Base-by-base conservation (phyloP, 1,284 basidiomycete genomes). In the Stereum hirsutum region DNA sequence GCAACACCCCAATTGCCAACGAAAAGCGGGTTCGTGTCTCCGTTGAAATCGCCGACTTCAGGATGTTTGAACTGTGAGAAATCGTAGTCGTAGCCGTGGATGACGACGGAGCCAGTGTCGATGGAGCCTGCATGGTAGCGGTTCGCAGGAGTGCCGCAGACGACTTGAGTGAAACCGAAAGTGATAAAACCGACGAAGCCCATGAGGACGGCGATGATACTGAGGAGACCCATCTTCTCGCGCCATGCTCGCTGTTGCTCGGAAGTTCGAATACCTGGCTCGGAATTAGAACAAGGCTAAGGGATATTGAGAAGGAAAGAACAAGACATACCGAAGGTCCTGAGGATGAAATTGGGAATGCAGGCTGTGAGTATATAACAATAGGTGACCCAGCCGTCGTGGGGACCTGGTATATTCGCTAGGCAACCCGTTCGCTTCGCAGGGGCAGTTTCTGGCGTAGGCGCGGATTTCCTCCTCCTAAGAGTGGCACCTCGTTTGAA, bases 211-310 rank as follows among this genome's bases (percentile, higher is more conserved):
- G 78, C 59, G 54, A 96, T 90, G 62, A 98, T 75, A 50, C 72
- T 69, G 45, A 99, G 69, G 25, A 99, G 76, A 27, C 95, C 95
- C 64, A 98, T 94, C 72, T 99, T 99, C 66, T 99, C 95, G 49
- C 96, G 76, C 90, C 94, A 99, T 33, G 95, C 95, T 43, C 92
- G 81, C 63, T 95, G 92, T 54, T 90, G 88, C 53, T 99, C 96
- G 0, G 92, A 89, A 15, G 87, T 95, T 47, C 78, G 77, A 54
- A 97, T 87, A 46, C 94, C 92, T 85, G 57, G 46, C 12, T 6
- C 23, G 7, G 7, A 10, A 10, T 14, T 19, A 36, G 35, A 32
- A 11, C 46, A 20, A 25, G n/a, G 25, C 25, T 34, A 15, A 43
- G 11, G 44, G 15, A 36, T 42, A 32, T 46, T 27, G 42, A 52